Percentiles rank a stretch among this genome's conserved stretches.
Evolutionary conservation across 129 eudicot genomes (phyloP).

Genomic region (Chrysanthemum seticuspe): DNA sequence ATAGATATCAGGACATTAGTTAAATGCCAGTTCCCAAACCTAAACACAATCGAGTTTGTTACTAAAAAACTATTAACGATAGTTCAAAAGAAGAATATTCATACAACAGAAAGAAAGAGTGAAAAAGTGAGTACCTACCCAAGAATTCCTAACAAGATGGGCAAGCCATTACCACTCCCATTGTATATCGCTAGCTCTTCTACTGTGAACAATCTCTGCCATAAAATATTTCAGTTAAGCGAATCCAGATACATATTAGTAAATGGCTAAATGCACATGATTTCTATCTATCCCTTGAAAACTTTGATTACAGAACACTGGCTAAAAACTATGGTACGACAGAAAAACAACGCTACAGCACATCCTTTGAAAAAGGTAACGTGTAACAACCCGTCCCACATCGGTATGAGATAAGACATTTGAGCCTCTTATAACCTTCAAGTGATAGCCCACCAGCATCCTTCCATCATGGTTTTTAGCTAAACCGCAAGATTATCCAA

Average conservation of each 20-base stretch:
- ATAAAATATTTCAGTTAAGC: slow-evolving; percentile 12
- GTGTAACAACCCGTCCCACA: too few relatives aligned
- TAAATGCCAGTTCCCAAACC: background rate
- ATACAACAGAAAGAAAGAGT: background rate
- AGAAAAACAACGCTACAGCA: too few relatives aligned
- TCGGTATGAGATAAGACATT: too few relatives aligned
- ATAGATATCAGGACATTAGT: background rate
- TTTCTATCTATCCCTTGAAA: too few relatives aligned
- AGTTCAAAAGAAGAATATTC: background rate
- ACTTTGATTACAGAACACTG: too few relatives aligned
- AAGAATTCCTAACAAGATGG: slow-evolving; percentile 75
- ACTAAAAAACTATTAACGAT: background rate
- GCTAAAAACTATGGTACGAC: too few relatives aligned
- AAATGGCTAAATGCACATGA: background rate
- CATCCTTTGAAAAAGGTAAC: too few relatives aligned
- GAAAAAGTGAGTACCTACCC: slow-evolving; percentile 70
- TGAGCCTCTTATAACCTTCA: too few relatives aligned
- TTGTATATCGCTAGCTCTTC: slow-evolving; percentile 71
- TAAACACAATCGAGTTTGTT: background rate
- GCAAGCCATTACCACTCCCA: slow-evolving; percentile 66
- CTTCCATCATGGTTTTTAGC: too few relatives aligned
- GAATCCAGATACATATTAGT: background rate
- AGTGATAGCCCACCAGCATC: too few relatives aligned
- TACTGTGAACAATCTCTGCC: slow-evolving; percentile 64
- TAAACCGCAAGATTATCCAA: too few relatives aligned